Conservation (phyloP, 768 basidiomycete species). For the Coprinopsis strossmayeri region DNA sequence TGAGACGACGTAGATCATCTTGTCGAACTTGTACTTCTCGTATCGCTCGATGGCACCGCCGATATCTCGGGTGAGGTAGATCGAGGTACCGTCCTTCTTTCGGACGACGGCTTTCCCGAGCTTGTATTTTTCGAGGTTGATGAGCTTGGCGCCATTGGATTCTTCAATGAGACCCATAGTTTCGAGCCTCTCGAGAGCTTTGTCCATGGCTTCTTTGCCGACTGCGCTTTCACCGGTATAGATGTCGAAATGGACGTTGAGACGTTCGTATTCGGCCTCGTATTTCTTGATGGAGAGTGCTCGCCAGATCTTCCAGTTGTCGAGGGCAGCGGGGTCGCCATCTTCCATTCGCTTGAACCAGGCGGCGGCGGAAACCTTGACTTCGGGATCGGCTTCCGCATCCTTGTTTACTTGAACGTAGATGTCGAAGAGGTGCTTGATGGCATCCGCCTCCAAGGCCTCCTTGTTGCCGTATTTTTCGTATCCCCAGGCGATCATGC, state of each 20-base stretch:
- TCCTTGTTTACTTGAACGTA: slow-evolving; percentile 94
- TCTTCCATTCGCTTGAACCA: slow-evolving; percentile 97
- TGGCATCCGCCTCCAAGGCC: slow-evolving; percentile 79
- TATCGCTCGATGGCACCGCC: slow-evolving; percentile 90
- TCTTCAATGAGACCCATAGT: slow-evolving; percentile 73
- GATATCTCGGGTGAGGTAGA: slow-evolving; percentile 94
- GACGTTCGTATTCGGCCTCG: slow-evolving; percentile 74
- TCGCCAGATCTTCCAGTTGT: slow-evolving; percentile 91
- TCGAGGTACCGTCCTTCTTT: slow-evolving; percentile 89
- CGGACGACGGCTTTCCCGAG: slow-evolving; percentile 85
- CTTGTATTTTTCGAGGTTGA: slow-evolving; percentile 87
- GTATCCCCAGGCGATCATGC: slow-evolving; percentile 85
- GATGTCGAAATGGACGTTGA: slow-evolving; percentile 89
- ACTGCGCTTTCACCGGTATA: slow-evolving; percentile 90
- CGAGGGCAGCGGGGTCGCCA: slow-evolving; percentile 77
- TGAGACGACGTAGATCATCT: slow-evolving; percentile 91
- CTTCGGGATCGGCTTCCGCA: slow-evolving; percentile 60
- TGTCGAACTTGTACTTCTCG: slow-evolving; percentile 80
- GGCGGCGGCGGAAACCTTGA: slow-evolving; percentile 69
- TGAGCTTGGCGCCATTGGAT: slow-evolving; percentile 73
- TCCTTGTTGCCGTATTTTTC: slow-evolving; percentile 87
- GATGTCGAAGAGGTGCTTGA: slow-evolving; percentile 90
- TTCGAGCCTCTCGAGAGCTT: slow-evolving; percentile 60
- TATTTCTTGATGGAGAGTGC: slow-evolving; percentile 88
- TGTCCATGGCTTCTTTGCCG: slow-evolving; percentile 64